phyloP scores from a whole-genome alignment of 352 stramenopile genomes.

The Pythium coloratum region DNA sequence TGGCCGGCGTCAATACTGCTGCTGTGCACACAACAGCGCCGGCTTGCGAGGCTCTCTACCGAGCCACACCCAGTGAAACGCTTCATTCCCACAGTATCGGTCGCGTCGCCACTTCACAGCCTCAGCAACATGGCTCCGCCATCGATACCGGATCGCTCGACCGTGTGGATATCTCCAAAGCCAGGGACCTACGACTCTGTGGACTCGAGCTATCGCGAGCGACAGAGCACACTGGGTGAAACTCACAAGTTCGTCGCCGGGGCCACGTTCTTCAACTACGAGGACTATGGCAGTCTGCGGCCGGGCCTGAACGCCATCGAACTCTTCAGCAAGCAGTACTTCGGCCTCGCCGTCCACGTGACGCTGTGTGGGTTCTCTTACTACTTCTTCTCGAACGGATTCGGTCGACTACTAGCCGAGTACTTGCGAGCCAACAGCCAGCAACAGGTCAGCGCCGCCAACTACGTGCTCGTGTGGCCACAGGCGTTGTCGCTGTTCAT shows the following conservation, averaged over 20 bases:
- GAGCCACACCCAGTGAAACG: no score
- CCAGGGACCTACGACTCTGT: no score
- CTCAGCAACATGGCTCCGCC: no score
- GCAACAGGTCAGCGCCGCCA: slow-evolving; percentile 19
- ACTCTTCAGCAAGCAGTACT: slow-evolving; percentile 18
- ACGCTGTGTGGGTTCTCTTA: slow-evolving; percentile 17
- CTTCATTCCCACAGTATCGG: no score
- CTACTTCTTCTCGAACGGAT: slow-evolving; percentile 24
- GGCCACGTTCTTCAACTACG: slow-evolving; percentile 48
- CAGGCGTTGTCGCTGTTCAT: slow-evolving; percentile 70
- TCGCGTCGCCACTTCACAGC: no score
- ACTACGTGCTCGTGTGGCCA: slow-evolving; percentile 44
- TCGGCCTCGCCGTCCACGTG: background rate
- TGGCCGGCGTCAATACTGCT: no score
- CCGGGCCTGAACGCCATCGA: slow-evolving; percentile 6
- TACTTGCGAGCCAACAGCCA: slow-evolving; percentile 17
- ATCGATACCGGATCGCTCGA: no score
- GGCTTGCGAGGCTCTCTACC: no score
- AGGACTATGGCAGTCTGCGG: slow-evolving; percentile 42
- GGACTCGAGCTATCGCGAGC: no score
- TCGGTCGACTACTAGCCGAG: slow-evolving; percentile 19
- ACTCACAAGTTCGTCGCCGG: slow-evolving; percentile 21
- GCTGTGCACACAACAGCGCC: no score
- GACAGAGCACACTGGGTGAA: no score
- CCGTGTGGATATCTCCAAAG: no score